Evolutionary conservation across 1,284 basidiomycete species (phyloP).

Genomic region (Microbotryum lychnidis-dioicae): DNA sequence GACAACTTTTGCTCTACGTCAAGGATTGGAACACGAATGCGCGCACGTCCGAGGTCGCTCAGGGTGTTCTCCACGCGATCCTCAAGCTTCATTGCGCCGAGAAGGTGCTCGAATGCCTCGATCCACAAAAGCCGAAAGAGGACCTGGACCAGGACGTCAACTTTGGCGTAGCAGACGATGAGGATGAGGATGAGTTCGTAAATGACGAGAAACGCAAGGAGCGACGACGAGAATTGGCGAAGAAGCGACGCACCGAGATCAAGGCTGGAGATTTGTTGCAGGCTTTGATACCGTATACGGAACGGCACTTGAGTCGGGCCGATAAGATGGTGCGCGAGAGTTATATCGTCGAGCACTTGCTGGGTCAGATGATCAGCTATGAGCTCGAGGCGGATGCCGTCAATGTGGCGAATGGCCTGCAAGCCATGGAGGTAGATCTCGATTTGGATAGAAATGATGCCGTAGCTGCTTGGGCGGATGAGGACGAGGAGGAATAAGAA

Average conservation of each 20-base stretch:
- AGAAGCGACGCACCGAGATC: conserved; percentile 17
- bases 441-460: not conserved
- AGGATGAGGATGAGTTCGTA: conserved; percentile 24
- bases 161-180: conserved; percentile 34
- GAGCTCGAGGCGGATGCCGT: conserved; percentile 22
- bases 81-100: conserved; percentile 42
- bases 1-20: conserved; percentile 70
- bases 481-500: not conserved
- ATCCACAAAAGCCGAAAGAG: conserved; percentile 25
- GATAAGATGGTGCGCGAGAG: conserved; percentile 84
- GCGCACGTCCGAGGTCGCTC: conserved; percentile 76
- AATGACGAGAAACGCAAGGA: conserved; percentile 16
- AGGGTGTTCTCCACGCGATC: conserved; percentile 72
- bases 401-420: not conserved
- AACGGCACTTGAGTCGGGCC: conserved; percentile 76
- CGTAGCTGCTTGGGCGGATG: not conserved
- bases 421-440: conserved; percentile 8
- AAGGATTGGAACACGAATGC: conserved; percentile 91
- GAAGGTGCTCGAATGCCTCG: conserved; percentile 28
- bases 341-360: conserved; percentile 83
- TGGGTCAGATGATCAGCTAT: conserved; percentile 56
- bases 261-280: conserved; percentile 59
- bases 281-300: conserved; percentile 83
- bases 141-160: conserved; percentile 14
- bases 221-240: not conserved